These are phyloP conservation scores for Lactifluus piperatus DNA, from an alignment of 768 basidiomycete genomes.

Conservation along the genomic window DNA sequence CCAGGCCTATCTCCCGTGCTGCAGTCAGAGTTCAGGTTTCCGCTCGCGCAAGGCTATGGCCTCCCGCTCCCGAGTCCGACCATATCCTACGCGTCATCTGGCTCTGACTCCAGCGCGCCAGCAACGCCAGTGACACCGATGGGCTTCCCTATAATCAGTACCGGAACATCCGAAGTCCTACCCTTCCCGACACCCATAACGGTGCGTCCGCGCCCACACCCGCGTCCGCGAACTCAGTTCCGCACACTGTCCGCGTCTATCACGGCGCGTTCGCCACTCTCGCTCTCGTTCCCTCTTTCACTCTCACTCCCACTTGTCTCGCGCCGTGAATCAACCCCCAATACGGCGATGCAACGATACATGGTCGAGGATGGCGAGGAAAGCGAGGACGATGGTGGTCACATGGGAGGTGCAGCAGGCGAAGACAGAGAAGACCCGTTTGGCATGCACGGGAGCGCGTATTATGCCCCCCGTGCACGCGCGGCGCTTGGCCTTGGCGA, in stretches of 20 bases:
- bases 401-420: neutral
- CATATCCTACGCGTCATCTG: neutral
- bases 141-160: neutral
- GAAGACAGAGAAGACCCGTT: constrained; percentile 7
- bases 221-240: neutral
- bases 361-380: neutral
- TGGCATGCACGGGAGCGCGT: constrained; percentile 1
- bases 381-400: neutral
- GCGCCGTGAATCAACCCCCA: constrained; percentile 1
- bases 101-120: neutral
- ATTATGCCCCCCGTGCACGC: constrained; percentile 1
- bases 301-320: constrained; percentile 5
- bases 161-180: neutral
- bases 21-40: neutral
- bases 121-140: neutral
- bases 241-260: constrained; percentile 9
- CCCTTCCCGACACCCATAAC: neutral
- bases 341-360: neutral
- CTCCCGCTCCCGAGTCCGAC: constrained; percentile 1
- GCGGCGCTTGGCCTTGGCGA: constrained; percentile 2
- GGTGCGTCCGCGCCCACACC: neutral
- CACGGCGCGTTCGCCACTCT: constrained; percentile 9
- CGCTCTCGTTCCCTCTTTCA: constrained; percentile 1
- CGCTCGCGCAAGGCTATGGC: neutral
- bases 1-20: neutral